These are phyloP conservation scores for Thelonectria discophora DNA, from an alignment of 2,329 filamentous ascomycete species.

Conservation along the genomic window DNA sequence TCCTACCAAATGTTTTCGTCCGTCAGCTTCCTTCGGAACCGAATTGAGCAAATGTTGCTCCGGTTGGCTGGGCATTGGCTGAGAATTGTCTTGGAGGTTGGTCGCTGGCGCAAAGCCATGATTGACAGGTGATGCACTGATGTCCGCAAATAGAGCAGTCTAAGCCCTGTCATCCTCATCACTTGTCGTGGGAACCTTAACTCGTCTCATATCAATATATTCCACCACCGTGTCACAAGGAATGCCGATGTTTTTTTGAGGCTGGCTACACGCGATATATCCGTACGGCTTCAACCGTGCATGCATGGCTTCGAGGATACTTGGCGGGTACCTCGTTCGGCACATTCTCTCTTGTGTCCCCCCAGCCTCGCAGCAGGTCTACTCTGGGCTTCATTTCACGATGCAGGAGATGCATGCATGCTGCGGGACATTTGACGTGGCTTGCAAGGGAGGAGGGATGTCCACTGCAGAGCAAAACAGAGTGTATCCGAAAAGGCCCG, in stretches of 20 bases:
- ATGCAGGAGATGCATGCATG: conserved; percentile 19
- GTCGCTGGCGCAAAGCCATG: conserved; percentile 2
- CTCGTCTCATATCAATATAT: neutral
- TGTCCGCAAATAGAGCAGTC: neutral
- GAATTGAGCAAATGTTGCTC: too few species aligned
- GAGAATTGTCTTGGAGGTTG: too few species aligned
- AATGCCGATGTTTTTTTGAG: neutral
- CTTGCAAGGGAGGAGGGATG: neutral
- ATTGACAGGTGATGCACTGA: neutral
- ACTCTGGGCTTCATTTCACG: conserved; percentile 2
- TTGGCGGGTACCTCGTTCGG: neutral
- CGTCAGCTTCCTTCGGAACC: neutral
- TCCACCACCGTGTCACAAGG: neutral
- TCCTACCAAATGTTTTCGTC: neutral
- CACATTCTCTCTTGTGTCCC: neutral
- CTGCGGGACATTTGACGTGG: conserved; percentile 18
- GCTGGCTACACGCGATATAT: neutral
- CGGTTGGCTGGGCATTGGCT: too few species aligned
- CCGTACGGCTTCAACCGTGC: too few species aligned
- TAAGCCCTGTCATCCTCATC: conserved; percentile 5
- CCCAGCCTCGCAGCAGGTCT: neutral
- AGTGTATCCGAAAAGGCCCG: neutral
- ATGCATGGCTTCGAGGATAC: neutral
- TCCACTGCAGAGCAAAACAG: neutral
- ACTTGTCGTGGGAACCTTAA: neutral